Conservation (phyloP, 441 rosid genomes). For the Syzygium syzygioides region DNA sequence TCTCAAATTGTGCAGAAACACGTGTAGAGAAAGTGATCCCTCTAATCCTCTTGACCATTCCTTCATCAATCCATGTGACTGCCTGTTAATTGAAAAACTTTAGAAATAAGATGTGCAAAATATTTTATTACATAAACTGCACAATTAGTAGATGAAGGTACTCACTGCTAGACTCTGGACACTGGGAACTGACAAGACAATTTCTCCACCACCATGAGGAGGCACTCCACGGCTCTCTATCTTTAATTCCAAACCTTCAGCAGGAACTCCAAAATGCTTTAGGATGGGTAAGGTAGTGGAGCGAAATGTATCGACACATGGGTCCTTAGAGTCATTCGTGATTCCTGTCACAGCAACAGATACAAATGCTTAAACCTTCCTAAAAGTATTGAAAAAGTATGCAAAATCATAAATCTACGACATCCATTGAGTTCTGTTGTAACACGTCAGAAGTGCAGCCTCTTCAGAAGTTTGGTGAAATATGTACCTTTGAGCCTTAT, state of each 20-base stretch:
- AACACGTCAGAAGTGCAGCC: not conserved
- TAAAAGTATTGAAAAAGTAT: not conserved
- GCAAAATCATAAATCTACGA: not conserved
- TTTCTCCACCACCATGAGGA: constrained; percentile 82
- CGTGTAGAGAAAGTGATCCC: constrained; percentile 70
- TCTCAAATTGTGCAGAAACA: constrained; percentile 68
- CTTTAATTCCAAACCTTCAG: constrained; percentile 67
- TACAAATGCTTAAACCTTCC: not conserved
- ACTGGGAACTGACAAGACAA: constrained; percentile 57
- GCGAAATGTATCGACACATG: constrained; percentile 65
- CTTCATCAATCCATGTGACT: constrained; percentile 69
- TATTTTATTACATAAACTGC: not conserved
- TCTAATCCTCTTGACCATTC: constrained; percentile 90
- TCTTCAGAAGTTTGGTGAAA: not conserved
- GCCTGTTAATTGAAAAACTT: constrained; percentile 37
- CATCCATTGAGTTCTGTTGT: not conserved
- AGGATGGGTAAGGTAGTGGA: constrained; percentile 62
- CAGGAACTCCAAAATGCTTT: constrained; percentile 75
- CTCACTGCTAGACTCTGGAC: constrained; percentile 47
- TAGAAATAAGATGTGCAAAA: not conserved
- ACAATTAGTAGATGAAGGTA: not conserved
- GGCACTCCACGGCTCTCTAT: constrained; percentile 72
- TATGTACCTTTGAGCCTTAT: constrained; percentile 64
- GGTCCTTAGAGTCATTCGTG: constrained; percentile 75
- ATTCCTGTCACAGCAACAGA: constrained; percentile 43